Evolutionary conservation across 495 filamentous ascomycete species (phyloP).

Genomic region (Physcia stellaris): DNA sequence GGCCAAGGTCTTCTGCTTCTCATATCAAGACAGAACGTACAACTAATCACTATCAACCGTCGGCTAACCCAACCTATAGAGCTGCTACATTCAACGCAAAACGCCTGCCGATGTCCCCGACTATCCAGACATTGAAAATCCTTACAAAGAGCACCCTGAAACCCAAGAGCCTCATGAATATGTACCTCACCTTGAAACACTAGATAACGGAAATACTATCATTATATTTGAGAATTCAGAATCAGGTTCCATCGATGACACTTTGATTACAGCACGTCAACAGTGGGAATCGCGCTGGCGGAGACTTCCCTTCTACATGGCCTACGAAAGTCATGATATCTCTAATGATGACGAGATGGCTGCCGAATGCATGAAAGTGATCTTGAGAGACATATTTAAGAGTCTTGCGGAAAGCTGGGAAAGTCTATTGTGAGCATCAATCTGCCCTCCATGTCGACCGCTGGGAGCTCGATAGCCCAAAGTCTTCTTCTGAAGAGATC

Average conservation of each 20-base stretch:
- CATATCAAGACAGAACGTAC: not conserved
- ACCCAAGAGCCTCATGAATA: conserved; percentile 8
- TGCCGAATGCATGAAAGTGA: conserved; percentile 35
- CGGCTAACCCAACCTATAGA: not conserved
- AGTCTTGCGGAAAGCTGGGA: conserved; percentile 32
- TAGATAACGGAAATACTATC: conserved; percentile 39
- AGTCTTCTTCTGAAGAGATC: not conserved
- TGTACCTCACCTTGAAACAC: conserved; percentile 17
- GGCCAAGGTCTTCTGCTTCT: not conserved
- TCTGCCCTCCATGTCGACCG: conserved; percentile 12
- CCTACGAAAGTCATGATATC: conserved; percentile 18
- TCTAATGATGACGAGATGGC: conserved; percentile 22
- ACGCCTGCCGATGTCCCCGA: conserved; percentile 17
- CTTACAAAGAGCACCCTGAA: conserved; percentile 13
- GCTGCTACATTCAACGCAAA: conserved; percentile 26
- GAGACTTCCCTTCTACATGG: conserved; percentile 34
- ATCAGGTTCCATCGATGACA: conserved; percentile 30
- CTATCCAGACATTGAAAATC: conserved; percentile 15
- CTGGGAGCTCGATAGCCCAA: not conserved
- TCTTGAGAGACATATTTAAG: conserved; percentile 38
- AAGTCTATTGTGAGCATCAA: conserved; percentile 26
- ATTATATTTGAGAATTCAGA: conserved; percentile 40
- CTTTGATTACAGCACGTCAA: conserved; percentile 32
- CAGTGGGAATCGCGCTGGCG: conserved; percentile 39
- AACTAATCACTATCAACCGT: too few relatives aligned